phyloP scores from a whole-genome alignment of 345 rosid species.

The Populus euphratica region DNA sequence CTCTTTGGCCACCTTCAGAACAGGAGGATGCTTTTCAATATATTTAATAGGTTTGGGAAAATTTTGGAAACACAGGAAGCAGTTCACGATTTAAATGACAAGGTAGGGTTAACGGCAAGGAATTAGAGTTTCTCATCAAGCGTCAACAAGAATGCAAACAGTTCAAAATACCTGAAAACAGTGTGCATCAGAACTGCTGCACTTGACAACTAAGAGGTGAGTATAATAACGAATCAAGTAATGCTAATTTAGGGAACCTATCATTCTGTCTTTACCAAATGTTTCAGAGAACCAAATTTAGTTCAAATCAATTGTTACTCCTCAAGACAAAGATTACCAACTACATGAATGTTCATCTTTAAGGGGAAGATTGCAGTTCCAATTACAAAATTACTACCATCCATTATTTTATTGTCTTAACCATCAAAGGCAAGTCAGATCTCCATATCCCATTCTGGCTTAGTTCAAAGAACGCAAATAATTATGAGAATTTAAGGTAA shows the following conservation, averaged over 20 bases:
- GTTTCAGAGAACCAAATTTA: background rate
- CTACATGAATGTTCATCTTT: background rate
- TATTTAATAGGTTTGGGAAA: background rate
- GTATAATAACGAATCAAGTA: background rate
- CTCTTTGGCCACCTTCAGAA: slow-evolving; percentile 31
- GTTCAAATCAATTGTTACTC: background rate
- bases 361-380: background rate
- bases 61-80: background rate
- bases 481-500: background rate
- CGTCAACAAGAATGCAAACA: background rate
- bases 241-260: background rate
- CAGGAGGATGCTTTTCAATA: background rate
- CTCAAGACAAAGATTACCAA: background rate
- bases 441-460: background rate
- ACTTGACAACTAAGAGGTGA: too few relatives aligned
- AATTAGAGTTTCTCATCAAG: background rate
- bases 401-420: background rate
- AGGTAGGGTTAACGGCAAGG: background rate
- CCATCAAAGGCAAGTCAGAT: background rate
- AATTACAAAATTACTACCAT: background rate
- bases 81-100: background rate
- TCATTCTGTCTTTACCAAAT: background rate
- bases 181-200: too few relatives aligned
- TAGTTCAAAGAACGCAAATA: background rate
- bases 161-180: background rate